phyloP scores from a whole-genome alignment of 352 stramenopile genomes.

The Phytophthora constricta region DNA sequence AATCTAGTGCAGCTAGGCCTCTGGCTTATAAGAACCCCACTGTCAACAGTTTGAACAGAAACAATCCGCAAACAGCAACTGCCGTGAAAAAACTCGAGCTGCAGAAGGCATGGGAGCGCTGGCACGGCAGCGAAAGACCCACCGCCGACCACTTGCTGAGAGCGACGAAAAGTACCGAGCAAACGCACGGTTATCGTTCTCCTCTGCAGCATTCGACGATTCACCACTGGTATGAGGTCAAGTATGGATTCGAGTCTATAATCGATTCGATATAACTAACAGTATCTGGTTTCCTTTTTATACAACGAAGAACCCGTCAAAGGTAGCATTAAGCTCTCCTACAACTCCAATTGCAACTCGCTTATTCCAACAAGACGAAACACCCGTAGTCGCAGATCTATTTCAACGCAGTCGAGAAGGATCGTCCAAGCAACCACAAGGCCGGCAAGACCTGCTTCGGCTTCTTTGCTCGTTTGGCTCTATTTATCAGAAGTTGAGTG shows the following conservation, averaged over 20 bases:
- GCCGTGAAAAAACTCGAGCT: slow-evolving; percentile 66
- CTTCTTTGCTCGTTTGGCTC: slow-evolving; percentile 73
- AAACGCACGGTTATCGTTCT: slow-evolving; percentile 69
- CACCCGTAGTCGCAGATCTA: slow-evolving; percentile 5
- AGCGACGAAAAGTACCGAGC: slow-evolving; percentile 60
- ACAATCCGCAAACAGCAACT: slow-evolving; percentile 33
- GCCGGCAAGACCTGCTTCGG: slow-evolving; percentile 51
- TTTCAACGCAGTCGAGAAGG: slow-evolving; percentile 8
- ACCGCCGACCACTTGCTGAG: slow-evolving; percentile 59
- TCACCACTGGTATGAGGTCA: slow-evolving; percentile 50
- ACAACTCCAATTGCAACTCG: slow-evolving; percentile 25
- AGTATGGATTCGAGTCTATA: not conserved
- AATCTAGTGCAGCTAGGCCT: slow-evolving; percentile 13
- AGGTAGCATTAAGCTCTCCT: slow-evolving; percentile 24
- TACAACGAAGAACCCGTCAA: slow-evolving; percentile 27
- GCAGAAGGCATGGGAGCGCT: slow-evolving; percentile 39
- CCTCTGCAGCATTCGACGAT: slow-evolving; percentile 58
- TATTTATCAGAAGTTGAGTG: slow-evolving; percentile 74
- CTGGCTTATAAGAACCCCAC: slow-evolving; percentile 48
- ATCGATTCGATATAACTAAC: slow-evolving; percentile 10
- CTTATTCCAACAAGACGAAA: slow-evolving; percentile 29
- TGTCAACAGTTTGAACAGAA: slow-evolving; percentile 21
- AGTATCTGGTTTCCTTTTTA: slow-evolving; percentile 1
- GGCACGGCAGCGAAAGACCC: slow-evolving; percentile 52
- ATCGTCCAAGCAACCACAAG: slow-evolving; percentile 10